Evolutionary conservation across 805 yeast species (phyloP).

Genomic region (Ogataea trehalophila): DNA sequence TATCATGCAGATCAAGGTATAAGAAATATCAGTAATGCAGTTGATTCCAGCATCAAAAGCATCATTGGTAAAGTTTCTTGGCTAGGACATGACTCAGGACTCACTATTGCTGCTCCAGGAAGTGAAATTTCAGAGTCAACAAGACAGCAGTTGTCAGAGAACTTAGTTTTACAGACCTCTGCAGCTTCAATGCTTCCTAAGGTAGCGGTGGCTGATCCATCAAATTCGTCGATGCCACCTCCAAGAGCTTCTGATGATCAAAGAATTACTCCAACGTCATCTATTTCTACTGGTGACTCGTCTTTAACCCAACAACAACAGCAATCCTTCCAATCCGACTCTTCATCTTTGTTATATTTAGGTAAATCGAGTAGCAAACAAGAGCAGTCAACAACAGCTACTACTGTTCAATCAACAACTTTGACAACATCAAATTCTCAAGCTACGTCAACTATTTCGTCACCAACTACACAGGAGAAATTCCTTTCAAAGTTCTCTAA

Average conservation of each 20-base stretch:
- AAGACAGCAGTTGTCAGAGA: constrained; percentile 28
- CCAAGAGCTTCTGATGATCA: constrained; percentile 8
- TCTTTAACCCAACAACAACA: constrained; percentile 1
- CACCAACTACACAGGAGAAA: constrained; percentile 23
- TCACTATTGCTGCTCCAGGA: not conserved
- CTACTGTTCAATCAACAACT: constrained; percentile 5
- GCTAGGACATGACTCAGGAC: constrained; percentile 15
- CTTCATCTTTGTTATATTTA: constrained; percentile 5
- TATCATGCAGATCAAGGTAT: constrained; percentile 34
- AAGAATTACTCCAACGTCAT: constrained; percentile 27
- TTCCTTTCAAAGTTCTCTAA: constrained; percentile 26
- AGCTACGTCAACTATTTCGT: constrained; percentile 7
- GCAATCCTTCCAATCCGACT: constrained; percentile 6
- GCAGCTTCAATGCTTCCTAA: constrained; percentile 1
- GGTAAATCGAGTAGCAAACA: not conserved
- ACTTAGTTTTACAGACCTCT: constrained; percentile 18
- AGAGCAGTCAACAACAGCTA: not conserved
- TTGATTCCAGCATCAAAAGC: constrained; percentile 30
- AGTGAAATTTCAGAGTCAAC: constrained; percentile 20
- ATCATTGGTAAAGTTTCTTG: constrained; percentile 32
- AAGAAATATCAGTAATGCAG: constrained; percentile 30
- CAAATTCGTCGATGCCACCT: not conserved
- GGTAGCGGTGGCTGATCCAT: not conserved
- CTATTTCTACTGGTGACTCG: constrained; percentile 23
- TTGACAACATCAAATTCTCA: constrained; percentile 9